phyloP scores from a whole-genome alignment of 1,284 basidiomycete species.

The Schizopora paradoxa region DNA sequence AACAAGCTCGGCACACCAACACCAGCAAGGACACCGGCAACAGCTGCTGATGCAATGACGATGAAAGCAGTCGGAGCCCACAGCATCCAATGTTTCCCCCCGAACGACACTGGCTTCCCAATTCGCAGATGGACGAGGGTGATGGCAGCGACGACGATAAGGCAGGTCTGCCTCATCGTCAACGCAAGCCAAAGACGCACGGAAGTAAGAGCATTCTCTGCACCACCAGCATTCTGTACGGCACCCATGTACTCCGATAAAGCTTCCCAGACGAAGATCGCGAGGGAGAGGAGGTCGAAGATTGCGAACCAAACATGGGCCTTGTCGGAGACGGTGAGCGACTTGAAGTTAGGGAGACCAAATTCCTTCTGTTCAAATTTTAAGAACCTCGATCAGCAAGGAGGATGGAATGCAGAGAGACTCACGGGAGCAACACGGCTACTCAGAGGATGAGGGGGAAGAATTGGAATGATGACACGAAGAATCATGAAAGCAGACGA shows the following conservation, averaged over 20 bases:
- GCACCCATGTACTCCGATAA: constrained; percentile 46
- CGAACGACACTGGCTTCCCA: constrained; percentile 63
- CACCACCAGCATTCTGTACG: constrained; percentile 36
- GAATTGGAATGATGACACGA: constrained; percentile 62
- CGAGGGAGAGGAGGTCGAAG: constrained; percentile 55
- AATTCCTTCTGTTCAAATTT: constrained; percentile 51
- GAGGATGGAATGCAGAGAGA: constrained; percentile 23
- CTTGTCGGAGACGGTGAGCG: constrained; percentile 60
- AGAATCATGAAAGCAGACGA: constrained; percentile 68
- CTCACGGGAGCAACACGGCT: constrained; percentile 63
- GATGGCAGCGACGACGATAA: constrained; percentile 50
- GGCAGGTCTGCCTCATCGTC: constrained; percentile 58
- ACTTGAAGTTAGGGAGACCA: constrained; percentile 59
- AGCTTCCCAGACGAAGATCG: constrained; percentile 60
- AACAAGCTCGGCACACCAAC: constrained; percentile 50
- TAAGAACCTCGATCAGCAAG: constrained; percentile 12
- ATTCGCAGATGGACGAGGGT: constrained; percentile 64
- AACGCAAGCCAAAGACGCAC: constrained; percentile 57
- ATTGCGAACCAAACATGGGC: constrained; percentile 65
- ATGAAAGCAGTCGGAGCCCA: constrained; percentile 58
- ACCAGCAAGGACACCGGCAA: constrained; percentile 54
- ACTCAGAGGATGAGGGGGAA: constrained; percentile 64
- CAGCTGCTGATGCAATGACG: constrained; percentile 46
- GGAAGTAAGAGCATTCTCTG: constrained; percentile 44
- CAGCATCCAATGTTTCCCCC: constrained; percentile 60